Percentiles rank a stretch among this genome's conserved stretches.
phyloP scores from a whole-genome alignment of 2,329 filamentous ascomycete species.

The Chaetomium globosum region DNA sequence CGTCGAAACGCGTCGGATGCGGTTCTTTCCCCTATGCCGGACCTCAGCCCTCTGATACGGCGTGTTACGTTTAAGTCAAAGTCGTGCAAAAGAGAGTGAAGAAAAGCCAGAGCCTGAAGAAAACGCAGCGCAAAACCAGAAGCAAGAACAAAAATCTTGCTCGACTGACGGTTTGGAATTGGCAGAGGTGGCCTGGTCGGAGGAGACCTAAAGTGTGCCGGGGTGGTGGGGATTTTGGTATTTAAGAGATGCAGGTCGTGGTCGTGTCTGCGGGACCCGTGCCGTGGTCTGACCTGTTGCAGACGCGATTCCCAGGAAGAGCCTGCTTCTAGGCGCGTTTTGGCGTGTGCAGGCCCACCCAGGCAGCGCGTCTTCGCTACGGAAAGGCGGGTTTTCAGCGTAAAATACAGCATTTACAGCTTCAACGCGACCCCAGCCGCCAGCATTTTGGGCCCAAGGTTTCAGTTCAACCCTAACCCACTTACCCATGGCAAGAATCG shows the following conservation, averaged over 20 bases:
- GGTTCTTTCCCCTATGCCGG: conserved; percentile 19
- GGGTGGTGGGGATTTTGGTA: conserved; percentile 36
- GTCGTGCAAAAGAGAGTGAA: conserved; percentile 16
- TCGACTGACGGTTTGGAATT: conserved; percentile 20
- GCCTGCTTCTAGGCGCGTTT: conserved; percentile 32
- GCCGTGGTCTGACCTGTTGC: conserved; percentile 30
- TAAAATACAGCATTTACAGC: conserved; percentile 13
- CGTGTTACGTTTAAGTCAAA: conserved; percentile 30
- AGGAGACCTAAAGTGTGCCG: conserved; percentile 35
- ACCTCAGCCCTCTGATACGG: conserved; percentile 16
- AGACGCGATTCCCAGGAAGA: conserved; percentile 35
- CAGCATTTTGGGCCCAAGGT: neutral
- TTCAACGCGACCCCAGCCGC: conserved; percentile 8
- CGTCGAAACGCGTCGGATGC: conserved; percentile 33
- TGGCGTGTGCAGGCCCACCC: conserved; percentile 31
- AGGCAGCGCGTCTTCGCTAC: conserved; percentile 25
- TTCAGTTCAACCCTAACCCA: conserved; percentile 14
- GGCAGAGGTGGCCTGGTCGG: conserved; percentile 36
- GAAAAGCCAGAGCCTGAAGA: neutral
- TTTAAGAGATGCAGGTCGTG: conserved; percentile 39
- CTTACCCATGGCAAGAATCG: neutral
- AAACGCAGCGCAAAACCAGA: conserved; percentile 16
- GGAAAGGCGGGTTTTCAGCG: neutral
- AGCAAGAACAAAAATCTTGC: conserved; percentile 27
- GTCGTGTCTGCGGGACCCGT: conserved; percentile 36